phyloP scores from a whole-genome alignment of 208 protist species.

The Wallacemonas collosoma region DNA sequence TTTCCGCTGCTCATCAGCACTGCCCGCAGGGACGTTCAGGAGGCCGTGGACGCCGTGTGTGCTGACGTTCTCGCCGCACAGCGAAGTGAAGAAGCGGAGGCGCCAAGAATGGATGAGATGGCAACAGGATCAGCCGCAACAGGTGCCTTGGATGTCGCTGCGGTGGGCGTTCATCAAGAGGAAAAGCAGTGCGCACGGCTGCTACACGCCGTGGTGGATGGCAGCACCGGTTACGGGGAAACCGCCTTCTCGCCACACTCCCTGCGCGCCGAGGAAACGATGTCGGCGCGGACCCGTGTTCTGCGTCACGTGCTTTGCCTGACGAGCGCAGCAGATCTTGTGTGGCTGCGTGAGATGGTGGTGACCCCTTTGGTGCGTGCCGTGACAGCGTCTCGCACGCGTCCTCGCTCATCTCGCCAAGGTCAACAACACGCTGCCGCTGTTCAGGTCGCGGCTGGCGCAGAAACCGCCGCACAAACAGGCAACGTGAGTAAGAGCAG shows the following conservation, averaged over 20 bases:
- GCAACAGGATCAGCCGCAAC: background rate
- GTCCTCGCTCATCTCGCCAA: no score
- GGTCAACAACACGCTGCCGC: no score
- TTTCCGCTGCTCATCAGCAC: slow-evolving; percentile 10
- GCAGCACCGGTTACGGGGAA: slow-evolving; percentile 2
- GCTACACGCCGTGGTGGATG: slow-evolving; percentile 3
- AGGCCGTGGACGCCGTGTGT: background rate
- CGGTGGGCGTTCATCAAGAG: no score
- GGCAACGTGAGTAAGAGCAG: background rate
- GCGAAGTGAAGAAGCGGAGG: background rate
- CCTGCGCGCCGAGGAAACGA: background rate
- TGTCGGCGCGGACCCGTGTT: background rate
- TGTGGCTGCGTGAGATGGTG: background rate
- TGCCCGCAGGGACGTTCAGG: background rate
- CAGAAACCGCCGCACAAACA: no score
- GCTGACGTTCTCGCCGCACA: background rate
- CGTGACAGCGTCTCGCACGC: background rate
- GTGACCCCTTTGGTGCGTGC: background rate
- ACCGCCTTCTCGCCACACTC: slow-evolving; percentile 13
- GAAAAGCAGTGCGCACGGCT: background rate
- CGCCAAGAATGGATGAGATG: no score
- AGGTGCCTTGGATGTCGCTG: background rate
- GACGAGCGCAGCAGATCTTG: background rate
- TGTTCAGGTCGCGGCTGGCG: no score
- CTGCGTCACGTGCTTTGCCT: background rate